phyloP scores from a whole-genome alignment of 2,329 filamentous ascomycete genomes.

The Fusarium nisikadoi region DNA sequence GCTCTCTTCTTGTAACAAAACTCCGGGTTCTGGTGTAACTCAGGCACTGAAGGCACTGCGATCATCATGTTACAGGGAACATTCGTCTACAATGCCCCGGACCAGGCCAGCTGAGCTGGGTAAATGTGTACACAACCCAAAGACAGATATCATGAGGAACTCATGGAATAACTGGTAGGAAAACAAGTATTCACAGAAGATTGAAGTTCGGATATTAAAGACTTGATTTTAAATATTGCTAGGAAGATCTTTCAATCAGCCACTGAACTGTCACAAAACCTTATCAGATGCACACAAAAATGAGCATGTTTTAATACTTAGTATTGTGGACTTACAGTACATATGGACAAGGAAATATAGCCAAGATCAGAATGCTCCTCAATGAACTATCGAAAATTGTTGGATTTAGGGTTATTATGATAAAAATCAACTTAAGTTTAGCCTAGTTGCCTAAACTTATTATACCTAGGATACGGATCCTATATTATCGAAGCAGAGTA shows the following conservation, averaged over 20 bases:
- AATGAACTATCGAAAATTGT: not conserved
- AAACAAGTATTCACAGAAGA: not conserved
- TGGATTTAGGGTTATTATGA: not conserved
- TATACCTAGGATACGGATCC: too few relatives aligned
- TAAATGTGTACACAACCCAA: not conserved
- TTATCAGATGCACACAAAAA: not conserved
- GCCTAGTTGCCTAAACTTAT: not conserved
- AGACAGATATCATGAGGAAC: too few relatives aligned
- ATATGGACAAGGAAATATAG: not conserved
- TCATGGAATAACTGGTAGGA: not conserved
- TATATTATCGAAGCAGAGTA: not conserved
- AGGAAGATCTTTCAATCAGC: not conserved
- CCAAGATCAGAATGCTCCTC: not conserved
- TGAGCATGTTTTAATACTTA: not conserved
- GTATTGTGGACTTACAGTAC: not conserved
- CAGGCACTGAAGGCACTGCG: not conserved
- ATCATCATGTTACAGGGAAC: not conserved
- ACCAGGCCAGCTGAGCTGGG: not conserved
- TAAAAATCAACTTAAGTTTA: not conserved
- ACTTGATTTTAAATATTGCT: not conserved
- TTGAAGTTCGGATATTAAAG: not conserved
- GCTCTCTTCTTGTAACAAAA: too few relatives aligned
- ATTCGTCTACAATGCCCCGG: too few relatives aligned
- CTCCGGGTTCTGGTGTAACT: not conserved
- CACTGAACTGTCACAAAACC: not conserved